phyloP scores from a whole-genome alignment of 108 stramenopile species.

The Nitzschia sp. region DNA sequence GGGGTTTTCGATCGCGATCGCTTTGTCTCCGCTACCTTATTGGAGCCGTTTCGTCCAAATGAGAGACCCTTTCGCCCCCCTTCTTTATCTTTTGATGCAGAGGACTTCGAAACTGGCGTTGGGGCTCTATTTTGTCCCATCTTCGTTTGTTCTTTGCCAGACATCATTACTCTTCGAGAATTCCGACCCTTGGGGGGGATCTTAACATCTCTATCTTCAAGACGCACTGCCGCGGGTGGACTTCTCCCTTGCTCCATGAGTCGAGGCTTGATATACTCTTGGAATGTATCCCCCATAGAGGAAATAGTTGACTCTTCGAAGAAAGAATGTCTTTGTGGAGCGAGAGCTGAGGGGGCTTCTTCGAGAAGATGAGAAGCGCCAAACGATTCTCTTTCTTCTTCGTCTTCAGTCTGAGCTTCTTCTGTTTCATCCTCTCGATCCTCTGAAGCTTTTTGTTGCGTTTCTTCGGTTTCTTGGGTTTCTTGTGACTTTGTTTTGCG shows the following conservation, averaged over 20 bases:
- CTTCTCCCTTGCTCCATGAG: not conserved
- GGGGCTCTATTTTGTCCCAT: too few species aligned
- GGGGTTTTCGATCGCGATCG: too few species aligned
- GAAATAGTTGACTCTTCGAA: slow-evolving; percentile 5
- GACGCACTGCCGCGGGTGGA: too few species aligned
- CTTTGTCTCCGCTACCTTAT: too few species aligned
- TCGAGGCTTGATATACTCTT: slow-evolving; percentile 4
- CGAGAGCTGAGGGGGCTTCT: not conserved
- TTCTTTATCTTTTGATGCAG: too few species aligned
- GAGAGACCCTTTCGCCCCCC: too few species aligned
- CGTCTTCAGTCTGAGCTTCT: not conserved
- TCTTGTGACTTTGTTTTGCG: not conserved
- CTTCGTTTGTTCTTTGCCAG: too few species aligned
- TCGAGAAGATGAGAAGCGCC: not conserved
- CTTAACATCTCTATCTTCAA: too few species aligned
- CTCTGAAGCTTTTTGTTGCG: not conserved
- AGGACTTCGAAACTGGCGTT: too few species aligned
- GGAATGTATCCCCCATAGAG: slow-evolving; percentile 7
- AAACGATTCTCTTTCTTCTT: not conserved
- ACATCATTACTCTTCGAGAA: too few species aligned
- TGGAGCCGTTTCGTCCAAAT: too few species aligned
- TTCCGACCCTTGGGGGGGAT: too few species aligned
- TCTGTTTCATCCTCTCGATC: not conserved
- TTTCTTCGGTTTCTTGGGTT: not conserved
- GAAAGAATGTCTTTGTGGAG: not conserved